Evolutionary conservation across 306 rosid species (phyloP), one percentile per base, ranked within the genome.

Genomic region (Ziziphus jujuba): DNA sequence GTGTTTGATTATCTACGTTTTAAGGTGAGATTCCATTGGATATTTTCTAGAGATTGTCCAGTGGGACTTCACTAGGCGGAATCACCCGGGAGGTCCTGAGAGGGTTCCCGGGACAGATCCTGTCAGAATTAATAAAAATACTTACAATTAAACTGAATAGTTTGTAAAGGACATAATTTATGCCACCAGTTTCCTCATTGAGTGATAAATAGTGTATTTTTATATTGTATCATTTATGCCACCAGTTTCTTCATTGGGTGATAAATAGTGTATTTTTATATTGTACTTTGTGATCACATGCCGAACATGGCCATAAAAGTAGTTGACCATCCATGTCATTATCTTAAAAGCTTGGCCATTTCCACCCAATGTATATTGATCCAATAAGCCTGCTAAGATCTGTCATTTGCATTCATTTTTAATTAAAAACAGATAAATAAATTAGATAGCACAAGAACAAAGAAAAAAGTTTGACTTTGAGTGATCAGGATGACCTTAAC

Each of bases 181-280:
- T n/a, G n/a, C n/a, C n/a, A n/a, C n/a, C n/a, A n/a, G n/a, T n/a
- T 67, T 87, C 91, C n/a, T n/a, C n/a, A 76, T 95, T 90, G 57
- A 79, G 78, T 48, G 96, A 51, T n/a, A 40, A 19, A 69, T 90
- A 95, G 71, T n/a, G n/a, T n/a, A n/a, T n/a, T n/a, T n/a, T n/a
- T n/a, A n/a, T n/a, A n/a, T n/a, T n/a, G n/a, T n/a, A n/a, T n/a
- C 99, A 82, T 95, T 95, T 97, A 95, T 95, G 77, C 99, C 99
- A 60, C 99, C 99, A 19, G 91, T 77, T 81, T 95, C 99, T n/a
- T n/a, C n/a, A 76, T 95, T 90, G 57, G 77, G 78, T 48, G 96
- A 51, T n/a, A 40, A 19, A 69, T 90, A 95, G 71, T 88, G 96
- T 66, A 80, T 82, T 73, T 59, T 75, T 43, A 95, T 28, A 53